Base-by-base conservation (phyloP, 371 early-diverging fungal species). In the Mortierella sp. region DNA sequence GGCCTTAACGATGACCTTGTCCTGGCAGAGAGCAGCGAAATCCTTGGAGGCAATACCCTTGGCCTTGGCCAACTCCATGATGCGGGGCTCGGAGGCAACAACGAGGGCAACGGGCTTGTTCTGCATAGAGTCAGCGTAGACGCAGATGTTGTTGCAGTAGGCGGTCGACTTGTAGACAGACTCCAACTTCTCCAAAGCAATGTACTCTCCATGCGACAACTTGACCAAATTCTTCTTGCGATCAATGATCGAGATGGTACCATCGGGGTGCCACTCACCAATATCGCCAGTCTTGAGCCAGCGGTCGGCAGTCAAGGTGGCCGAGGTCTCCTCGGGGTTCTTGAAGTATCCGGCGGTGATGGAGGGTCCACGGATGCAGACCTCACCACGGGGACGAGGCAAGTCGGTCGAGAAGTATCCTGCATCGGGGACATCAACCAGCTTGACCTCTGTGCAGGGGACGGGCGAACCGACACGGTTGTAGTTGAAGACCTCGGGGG, bases 251-350 rank as follows among this genome's bases (percentile, higher is more conserved):
- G 90, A 80, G 38, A 97, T 84, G 31, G 91, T 89, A 38, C 97
- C 97, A 77, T 95, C 93, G 4, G 90, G 87, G 70, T 91, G 89
- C 92, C 93, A 93, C 88, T 95, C 94, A 34, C 95, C 99, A 88
- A 99, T 95, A 90, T 99, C 99, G 63, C 99, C 99, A 38, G 99
- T 99, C 89, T 92, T 93, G 72, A 99, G 87, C 99, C 99, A 99
- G 52, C 96, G 96, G 80, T 97, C 95, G n/a, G 92, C 91, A 28
- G 94, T 94, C 79, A 97, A 88, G 0, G 95, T 89, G 75, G 97
- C 96, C 42, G 95, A 96, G 47, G 95, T 95, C 50, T 89, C 91
- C 60, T 93, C 93, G 21, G 94, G 91, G 76, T 96, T 92, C 83
- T 97, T 97, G 84, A 92, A 92, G 89, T 97, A 97, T 14, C 94